These are phyloP conservation scores for Trypanosoma brucei DNA, from an alignment of 208 protist genomes.

Conservation along the genomic window DNA sequence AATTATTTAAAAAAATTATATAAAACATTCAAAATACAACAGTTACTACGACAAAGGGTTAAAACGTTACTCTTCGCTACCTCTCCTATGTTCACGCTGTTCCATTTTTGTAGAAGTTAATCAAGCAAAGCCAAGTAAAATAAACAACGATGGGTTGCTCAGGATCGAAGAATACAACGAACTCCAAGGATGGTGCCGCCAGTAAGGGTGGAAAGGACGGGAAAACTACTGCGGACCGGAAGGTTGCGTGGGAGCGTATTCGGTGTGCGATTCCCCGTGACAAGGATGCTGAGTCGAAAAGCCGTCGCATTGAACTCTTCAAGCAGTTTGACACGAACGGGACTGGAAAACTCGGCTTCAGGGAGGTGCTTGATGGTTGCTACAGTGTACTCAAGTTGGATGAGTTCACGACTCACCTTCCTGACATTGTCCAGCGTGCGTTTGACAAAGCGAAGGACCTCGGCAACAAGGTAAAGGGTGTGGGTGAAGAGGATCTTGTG, in stretches of 20 bases:
- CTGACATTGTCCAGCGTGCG: conserved; percentile 70
- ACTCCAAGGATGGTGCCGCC: not conserved
- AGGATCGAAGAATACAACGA: not conserved
- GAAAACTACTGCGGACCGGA: conserved; percentile 37
- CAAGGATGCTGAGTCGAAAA: conserved; percentile 25
- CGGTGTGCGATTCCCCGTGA: conserved; percentile 26
- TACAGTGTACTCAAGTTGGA: conserved; percentile 49
- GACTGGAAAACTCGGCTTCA: conserved; percentile 45
- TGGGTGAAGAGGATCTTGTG: conserved; percentile 40
- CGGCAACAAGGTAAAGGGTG: conserved; percentile 30
- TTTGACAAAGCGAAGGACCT: conserved; percentile 71
- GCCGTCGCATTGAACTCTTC: conserved; percentile 61
- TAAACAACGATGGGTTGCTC: not conserved
- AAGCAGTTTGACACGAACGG: conserved; percentile 62
- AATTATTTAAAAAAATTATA: no score
- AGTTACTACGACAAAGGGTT: no score
- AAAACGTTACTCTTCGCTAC: no score
- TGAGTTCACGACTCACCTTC: conserved; percentile 57
- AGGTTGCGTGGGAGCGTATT: conserved; percentile 40
- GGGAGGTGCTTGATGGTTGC: conserved; percentile 55
- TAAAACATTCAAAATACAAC: no score
- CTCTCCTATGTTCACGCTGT: no score
- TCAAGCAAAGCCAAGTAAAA: not conserved
- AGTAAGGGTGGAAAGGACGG: conserved; percentile 16
- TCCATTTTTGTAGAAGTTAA: not conserved